phyloP scores from a whole-genome alignment of 2,329 filamentous ascomycete species.

The Chaetomiaceae sp. region DNA sequence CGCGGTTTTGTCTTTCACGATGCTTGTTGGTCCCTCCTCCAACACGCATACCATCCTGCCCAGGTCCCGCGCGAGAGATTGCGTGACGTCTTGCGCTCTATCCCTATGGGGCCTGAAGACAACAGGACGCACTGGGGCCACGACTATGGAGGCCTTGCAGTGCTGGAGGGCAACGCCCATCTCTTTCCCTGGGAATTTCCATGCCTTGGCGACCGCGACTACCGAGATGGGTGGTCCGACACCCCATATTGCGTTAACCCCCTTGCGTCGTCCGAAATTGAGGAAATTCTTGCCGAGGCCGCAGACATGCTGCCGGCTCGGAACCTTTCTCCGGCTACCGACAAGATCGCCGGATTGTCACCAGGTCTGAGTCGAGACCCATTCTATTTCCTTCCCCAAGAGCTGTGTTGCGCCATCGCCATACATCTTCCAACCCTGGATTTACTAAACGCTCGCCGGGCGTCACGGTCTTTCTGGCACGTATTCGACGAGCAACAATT shows the following conservation, averaged over 20 bases:
- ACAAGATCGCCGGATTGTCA: no score
- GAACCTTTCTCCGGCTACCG: no score
- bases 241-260: neutral
- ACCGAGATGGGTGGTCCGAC: no score
- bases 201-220: no score
- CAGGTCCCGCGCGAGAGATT: neutral
- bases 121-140: neutral
- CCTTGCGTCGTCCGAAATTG: neutral
- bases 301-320: no score
- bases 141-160: no score
- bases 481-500: slow-evolving; percentile 1
- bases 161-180: no score
- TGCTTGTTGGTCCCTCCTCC: neutral
- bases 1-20: slow-evolving; percentile 2
- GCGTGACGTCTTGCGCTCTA: neutral
- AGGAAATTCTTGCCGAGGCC: no score
- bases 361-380: neutral
- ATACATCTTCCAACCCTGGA: neutral
- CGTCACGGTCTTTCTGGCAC: slow-evolving; percentile 1
- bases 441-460: neutral
- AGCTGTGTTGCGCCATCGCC: neutral
- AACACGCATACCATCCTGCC: neutral
- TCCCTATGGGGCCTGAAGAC: neutral
- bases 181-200: slow-evolving; percentile 7
- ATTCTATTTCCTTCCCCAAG: neutral